Percentiles rank a stretch among this genome's conserved stretches.
Evolutionary conservation across 2,329 filamentous ascomycete species (phyloP).

Genomic region (Hirsutella minnesotensis): DNA sequence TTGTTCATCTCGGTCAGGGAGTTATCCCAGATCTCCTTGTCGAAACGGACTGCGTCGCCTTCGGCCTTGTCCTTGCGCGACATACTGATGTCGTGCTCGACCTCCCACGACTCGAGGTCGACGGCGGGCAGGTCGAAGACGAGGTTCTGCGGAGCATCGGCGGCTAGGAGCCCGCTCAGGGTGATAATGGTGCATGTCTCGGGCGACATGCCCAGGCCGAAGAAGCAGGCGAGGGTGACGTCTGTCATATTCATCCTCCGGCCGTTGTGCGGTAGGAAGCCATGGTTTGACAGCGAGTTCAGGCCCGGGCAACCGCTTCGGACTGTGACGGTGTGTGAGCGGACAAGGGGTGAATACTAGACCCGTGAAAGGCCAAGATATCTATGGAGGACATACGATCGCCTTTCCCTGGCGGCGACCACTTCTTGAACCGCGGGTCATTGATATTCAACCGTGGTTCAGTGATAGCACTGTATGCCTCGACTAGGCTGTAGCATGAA

Average conservation of each 20-base stretch:
- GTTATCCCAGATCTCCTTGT: not conserved
- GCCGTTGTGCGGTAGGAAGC: not conserved
- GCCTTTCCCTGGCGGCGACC: too few species aligned
- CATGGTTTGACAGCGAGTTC: not conserved
- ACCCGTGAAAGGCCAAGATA: too few species aligned
- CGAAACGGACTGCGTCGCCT: not conserved
- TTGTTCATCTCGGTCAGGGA: not conserved
- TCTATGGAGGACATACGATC: too few species aligned
- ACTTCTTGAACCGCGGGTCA: too few species aligned
- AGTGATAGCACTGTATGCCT: too few species aligned
- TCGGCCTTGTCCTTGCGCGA: not conserved
- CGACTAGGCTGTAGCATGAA: too few species aligned
- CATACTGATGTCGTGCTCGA: conserved; percentile 1
- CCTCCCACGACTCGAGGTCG: not conserved
- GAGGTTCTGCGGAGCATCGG: too few species aligned
- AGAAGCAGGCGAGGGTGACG: not conserved
- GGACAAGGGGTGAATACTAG: too few species aligned
- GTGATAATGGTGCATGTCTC: not conserved
- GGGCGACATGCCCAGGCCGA: not conserved
- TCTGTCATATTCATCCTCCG: not conserved
- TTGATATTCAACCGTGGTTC: too few species aligned
- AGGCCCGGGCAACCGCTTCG: not conserved
- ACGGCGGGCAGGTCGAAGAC: not conserved
- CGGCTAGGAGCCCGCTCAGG: not conserved
- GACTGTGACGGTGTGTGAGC: not conserved